These are phyloP conservation scores for Rhizopogon vinicolor DNA, from an alignment of 768 basidiomycete species.

Conservation along the genomic window DNA sequence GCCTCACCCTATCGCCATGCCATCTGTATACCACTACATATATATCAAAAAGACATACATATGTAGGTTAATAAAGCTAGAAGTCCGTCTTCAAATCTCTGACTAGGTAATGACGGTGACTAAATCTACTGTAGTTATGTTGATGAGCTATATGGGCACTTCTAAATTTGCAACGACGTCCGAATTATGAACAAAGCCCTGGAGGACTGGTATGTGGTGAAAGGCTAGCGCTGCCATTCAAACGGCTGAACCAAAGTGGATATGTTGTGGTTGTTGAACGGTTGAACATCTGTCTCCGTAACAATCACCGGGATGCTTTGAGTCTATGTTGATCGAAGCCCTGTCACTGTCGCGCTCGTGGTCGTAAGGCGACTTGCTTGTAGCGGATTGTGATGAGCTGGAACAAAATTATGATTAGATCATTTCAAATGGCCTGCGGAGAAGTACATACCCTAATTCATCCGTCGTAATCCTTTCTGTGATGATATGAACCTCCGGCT, in stretches of 20 bases:
- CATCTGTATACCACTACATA: background rate
- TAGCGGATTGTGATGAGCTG: background rate
- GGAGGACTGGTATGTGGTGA: background rate
- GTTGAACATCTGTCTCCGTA: background rate
- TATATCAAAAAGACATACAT: background rate
- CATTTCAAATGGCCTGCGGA: background rate
- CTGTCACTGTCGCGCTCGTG: background rate
- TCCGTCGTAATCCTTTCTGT: slow-evolving; percentile 60
- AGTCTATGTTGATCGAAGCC: background rate
- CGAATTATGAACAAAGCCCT: background rate
- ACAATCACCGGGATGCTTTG: background rate
- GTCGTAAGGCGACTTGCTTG: background rate
- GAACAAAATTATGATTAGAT: background rate
- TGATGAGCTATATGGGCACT: background rate
- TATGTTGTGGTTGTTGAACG: background rate
- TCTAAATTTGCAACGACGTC: background rate
- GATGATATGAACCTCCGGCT: slow-evolving; percentile 43
- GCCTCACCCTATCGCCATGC: background rate
- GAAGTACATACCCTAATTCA: slow-evolving; percentile 36
- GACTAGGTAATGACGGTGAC: background rate
- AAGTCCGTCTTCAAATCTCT: background rate
- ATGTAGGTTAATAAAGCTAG: background rate
- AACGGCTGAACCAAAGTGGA: background rate
- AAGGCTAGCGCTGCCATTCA: background rate
- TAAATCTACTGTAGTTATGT: background rate